Evolutionary conservation across 1,139 yeast genomes (phyloP), one percentile per base, ranked within the genome.

Genomic region (Sugiyamaella novakii): DNA sequence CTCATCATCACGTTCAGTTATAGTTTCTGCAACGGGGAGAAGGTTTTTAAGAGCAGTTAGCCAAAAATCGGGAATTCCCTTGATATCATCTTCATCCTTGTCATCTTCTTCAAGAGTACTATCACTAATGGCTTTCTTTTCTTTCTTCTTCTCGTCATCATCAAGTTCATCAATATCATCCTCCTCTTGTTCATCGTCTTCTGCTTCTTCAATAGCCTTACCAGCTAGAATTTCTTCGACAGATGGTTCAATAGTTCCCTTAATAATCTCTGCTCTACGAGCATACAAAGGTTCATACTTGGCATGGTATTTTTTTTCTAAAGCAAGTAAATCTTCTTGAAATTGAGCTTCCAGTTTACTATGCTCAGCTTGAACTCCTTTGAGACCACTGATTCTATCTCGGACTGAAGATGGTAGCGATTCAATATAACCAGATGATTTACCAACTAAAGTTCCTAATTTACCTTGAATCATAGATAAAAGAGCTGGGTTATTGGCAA

Each of bases 41-140:
- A 92, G 75, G 72, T 91, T 92, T 69, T 87, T 94, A 71, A 92
- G 75, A 6, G 98, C 95, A 18, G 98, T 92, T 63, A 91, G 77
- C 99, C 99, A 92, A 76, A 92, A 92, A 50, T 87, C 83, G 48
- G 98, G 98, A 61, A 92, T 80, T 59, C 99, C 99, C 57, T 74
- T 74, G 49, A 70, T 68, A 28, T 65, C 73, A 25, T 71, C 74
- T 10, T 54, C 59, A 5, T 70, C 78, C 11, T 69, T 77, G 5
- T 71, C 78, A 15, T 71, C 77, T 7, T 66, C 73, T 11, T 67
- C 77, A 15, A 62, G 70, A n/a, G n/a, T n/a, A n/a, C n/a, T n/a
- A n/a, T n/a, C n/a, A n/a, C n/a, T n/a, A n/a, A n/a, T n/a, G 10
- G 58, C 74, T 10, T 53, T 57, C 5, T 61, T 51, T 22, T 46